A percentile compares a stretch with the other conserved stretches of the same genome.
Evolutionary conservation across 768 basidiomycete genomes (phyloP).

Genomic region (Amanita pallidorosea): DNA sequence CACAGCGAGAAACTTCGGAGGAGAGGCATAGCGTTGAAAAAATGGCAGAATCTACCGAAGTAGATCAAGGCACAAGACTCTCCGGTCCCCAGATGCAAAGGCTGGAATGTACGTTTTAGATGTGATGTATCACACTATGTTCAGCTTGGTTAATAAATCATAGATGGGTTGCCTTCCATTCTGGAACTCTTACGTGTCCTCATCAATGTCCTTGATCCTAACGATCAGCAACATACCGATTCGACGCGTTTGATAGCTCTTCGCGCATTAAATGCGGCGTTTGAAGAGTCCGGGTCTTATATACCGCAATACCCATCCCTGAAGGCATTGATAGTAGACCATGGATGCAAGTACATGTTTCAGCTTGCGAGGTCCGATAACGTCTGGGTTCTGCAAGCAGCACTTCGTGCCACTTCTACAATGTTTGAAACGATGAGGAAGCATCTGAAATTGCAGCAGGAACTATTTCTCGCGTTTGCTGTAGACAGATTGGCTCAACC

Average conservation of each 20-base stretch:
- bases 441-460: conserved; percentile 88
- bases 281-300: conserved; percentile 72
- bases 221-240: conserved; percentile 91
- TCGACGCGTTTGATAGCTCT: conserved; percentile 87
- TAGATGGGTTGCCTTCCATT: conserved; percentile 87
- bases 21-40: neutral
- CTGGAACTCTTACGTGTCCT: conserved; percentile 89
- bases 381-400: conserved; percentile 61
- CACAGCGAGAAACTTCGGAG: neutral
- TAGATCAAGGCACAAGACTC: conserved; percentile 6
- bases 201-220: conserved; percentile 91
- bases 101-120: conserved; percentile 26
- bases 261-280: conserved; percentile 75
- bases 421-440: conserved; percentile 80
- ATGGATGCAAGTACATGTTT: conserved; percentile 94
- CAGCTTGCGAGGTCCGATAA: conserved; percentile 92
- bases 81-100: neutral
- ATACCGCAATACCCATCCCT: conserved; percentile 76
- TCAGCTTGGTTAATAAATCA: conserved; percentile 4
- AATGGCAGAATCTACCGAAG: conserved; percentile 4
- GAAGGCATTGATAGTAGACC: conserved; percentile 66
- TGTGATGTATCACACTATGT: neutral
- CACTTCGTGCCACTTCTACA: conserved; percentile 80
- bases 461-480: conserved; percentile 89
- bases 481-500: conserved; percentile 81